Evolutionary conservation across 495 filamentous ascomycete genomes (phyloP).

Genomic region (Aspergillus sclerotiicarbonarius): DNA sequence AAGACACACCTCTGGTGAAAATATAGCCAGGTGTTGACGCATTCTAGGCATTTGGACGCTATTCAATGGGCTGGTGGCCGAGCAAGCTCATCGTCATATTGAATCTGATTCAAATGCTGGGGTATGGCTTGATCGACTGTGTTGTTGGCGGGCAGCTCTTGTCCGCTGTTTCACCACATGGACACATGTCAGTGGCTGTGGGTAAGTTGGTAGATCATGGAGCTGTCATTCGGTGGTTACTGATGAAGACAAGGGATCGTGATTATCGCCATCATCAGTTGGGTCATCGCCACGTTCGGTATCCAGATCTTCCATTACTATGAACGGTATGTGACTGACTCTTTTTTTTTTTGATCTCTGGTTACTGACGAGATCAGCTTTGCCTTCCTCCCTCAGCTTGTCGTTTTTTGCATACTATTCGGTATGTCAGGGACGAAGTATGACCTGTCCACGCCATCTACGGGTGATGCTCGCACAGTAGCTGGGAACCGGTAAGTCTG

Average conservation of each 20-base stretch:
- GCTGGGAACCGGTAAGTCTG: conserved; percentile 49
- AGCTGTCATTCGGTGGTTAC: background rate
- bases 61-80: conserved; percentile 80
- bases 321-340: conserved; percentile 54
- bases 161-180: conserved; percentile 62
- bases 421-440: conserved; percentile 65
- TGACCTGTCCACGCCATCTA: conserved; percentile 52
- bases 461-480: conserved; percentile 51
- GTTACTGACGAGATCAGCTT: conserved; percentile 42
- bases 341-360: background rate
- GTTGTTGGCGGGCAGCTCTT: conserved; percentile 75
- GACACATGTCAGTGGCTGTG: conserved; percentile 62
- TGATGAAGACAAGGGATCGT: conserved; percentile 55
- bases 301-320: conserved; percentile 71
- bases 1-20: background rate
- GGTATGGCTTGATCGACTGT: conserved; percentile 68
- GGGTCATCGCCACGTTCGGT: conserved; percentile 69
- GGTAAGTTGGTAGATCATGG: conserved; percentile 32
- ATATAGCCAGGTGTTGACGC: conserved; percentile 12
- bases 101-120: conserved; percentile 69
- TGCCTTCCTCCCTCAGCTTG: conserved; percentile 66
- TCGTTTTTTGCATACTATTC: conserved; percentile 64
- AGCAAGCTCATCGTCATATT: conserved; percentile 69
- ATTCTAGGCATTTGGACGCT: conserved; percentile 58
- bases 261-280: conserved; percentile 63